Base-by-base conservation (phyloP, 1,284 basidiomycete species). In the Porogramme epimiltina region DNA sequence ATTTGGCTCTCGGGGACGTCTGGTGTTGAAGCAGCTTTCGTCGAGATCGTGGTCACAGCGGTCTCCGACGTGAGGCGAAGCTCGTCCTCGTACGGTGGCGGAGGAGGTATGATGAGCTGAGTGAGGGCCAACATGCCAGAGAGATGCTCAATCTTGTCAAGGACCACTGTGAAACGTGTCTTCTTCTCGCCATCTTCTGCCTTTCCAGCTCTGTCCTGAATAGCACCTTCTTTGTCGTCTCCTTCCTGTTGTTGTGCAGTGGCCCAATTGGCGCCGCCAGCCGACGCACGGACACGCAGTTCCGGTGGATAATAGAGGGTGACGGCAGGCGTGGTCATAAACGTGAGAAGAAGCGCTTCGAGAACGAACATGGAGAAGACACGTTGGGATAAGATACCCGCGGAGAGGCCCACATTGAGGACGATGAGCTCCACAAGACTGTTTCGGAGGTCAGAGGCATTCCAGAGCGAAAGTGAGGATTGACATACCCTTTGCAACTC, bases 331-430 rank as follows among this genome's bases (percentile, higher is more conserved):
- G 93, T 96, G 0, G 94, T 97, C 76, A 92, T 80, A 70, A 91
- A 92, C 0, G 94, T 97, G 44, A 96, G 77, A 23, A 90, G 69
- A 44, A 98, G 71, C 0, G 95, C 93, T 69, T 93, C 91, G 28
- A 97, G 73, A 22, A 96, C 93, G 61, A 98, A 95, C 92, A 98
- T 97, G 13, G 87, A 87, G 65, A 90, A 90, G 9, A 89, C 85
- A 24, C 75, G 73, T 73, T 79, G 62, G 4, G 60, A 57, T 47
- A 99, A 78, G 60, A 93, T 91, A 0, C 87, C 87, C 66, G 80
- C 79, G 13, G 69, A 68, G 2, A 87, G 73, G 51, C 87, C 87
- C 55, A 90, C 83, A 65, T 90, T 90, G 63, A 90, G 79, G 5
- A 90, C 87, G 60, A 83, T 82, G 48, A 88, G 73, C 66, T 80